Percentiles rank a stretch among this genome's conserved stretches.
phyloP scores from a whole-genome alignment of 148 eudicot species.

The Nepenthes mirabilis region DNA sequence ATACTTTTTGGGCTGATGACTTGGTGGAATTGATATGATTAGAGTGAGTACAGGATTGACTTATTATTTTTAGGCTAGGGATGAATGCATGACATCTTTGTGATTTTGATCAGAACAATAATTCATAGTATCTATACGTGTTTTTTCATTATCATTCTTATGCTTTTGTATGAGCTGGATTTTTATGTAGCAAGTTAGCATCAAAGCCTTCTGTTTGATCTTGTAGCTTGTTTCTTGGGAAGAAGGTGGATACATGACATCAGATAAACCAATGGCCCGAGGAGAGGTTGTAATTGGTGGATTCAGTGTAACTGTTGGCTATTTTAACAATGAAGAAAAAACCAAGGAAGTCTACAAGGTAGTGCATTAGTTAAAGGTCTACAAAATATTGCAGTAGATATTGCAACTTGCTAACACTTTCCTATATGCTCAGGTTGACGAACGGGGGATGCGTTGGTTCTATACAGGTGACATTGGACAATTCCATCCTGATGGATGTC shows the following conservation, averaged over 20 bases:
- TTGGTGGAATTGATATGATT: background rate
- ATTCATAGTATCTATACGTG: background rate
- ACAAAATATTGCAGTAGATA: background rate
- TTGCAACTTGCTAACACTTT: background rate
- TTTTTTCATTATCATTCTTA: background rate
- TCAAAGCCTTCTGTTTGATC: conserved; percentile 3
- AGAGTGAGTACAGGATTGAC: background rate
- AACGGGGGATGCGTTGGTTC: conserved; percentile 84
- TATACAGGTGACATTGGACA: conserved; percentile 91
- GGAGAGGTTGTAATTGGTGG: conserved; percentile 96
- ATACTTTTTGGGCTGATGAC: background rate
- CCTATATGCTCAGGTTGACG: conserved; percentile 52
- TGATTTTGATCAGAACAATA: background rate
- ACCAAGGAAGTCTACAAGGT: conserved; percentile 88
- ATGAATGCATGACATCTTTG: background rate
- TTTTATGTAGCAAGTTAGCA: background rate
- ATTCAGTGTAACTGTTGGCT: conserved; percentile 71
- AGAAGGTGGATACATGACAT: conserved; percentile 71
- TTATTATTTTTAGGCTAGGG: no score
- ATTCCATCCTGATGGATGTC: conserved; percentile 94
- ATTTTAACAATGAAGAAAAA: conserved; percentile 69
- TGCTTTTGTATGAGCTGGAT: background rate
- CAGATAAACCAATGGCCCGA: conserved; percentile 90
- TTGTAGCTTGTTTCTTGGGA: conserved; percentile 97
- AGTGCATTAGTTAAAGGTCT: conserved; percentile 1